Base-by-base conservation (phyloP, 2,329 filamentous ascomycete species). In the Aureobasidium vineae region DNA sequence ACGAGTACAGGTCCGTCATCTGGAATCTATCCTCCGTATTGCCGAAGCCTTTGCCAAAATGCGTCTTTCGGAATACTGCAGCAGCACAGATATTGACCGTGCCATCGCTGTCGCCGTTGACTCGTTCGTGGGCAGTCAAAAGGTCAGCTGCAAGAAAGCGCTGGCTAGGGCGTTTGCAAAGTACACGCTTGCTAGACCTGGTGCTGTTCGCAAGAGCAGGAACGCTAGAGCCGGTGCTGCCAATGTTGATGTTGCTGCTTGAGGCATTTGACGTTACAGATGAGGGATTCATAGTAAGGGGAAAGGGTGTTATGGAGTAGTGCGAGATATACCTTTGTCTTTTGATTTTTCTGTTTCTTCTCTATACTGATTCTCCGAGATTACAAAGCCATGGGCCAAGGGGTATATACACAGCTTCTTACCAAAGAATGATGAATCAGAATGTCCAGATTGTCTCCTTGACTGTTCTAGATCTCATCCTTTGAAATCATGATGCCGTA, bases 21-120 rank as follows among this genome's bases (percentile, higher is more conserved):
- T 99, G 40, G 95, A 99, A 84, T 94, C 94, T 69, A 97, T 98
- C 74, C 96, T 99, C 81, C 91, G 95, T 75, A 96, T 96, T 74
- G 89, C 88, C 66, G 95, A 99, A 77, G 82, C 93, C 0, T 99
- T 99, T 80, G 96, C 91, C 79, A 94, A 96, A 75, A 99, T 99
- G 95, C 90, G 95, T 16, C 83, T 99, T n/a, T 95, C 91, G 0
- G 95, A 99, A 71, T 98, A 97, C 81, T 97, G 94, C 78, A 89
- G 90, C 6, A 81, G 90, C 1, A 86, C 90, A 68, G 95, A 99
- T 75, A 97, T 99, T 72, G 95, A 99, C 78, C 91, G 95, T 50
- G 95, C 95, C 67, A 99, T 99, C 74, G 92, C 93, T 16, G 95
- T 99, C 7, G 96, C 95, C 0, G 91, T 99, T 2, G 93, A 98